Evolutionary conservation across 345 rosid species (phyloP).

Genomic region (Eucalyptus dawsonii): DNA sequence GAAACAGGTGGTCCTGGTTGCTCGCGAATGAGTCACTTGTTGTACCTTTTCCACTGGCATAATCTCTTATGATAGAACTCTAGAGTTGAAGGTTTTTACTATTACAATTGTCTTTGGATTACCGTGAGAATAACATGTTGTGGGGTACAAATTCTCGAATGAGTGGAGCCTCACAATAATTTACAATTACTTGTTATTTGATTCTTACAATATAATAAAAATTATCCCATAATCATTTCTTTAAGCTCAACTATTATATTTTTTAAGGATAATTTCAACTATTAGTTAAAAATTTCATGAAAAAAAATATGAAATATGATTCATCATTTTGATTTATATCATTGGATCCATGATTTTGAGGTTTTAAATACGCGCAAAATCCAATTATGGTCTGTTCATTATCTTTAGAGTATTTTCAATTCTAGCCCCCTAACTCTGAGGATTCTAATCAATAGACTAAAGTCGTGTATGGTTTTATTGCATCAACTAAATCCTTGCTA

Average conservation of each 20-base stretch:
- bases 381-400: not conserved
- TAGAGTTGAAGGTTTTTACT: too few relatives aligned
- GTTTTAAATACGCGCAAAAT: not conserved
- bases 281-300: not conserved
- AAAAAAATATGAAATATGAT: not conserved
- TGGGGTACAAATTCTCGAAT: fast-evolving
- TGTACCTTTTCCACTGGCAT: not conserved
- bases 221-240: too few relatives aligned
- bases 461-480: not conserved
- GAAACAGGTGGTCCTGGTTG: not conserved
- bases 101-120: fast-evolving
- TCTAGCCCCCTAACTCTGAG: not conserved
- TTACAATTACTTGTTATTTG: too few relatives aligned
- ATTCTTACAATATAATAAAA: too few relatives aligned
- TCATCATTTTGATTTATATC: not conserved
- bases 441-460: not conserved
- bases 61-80: too few relatives aligned
- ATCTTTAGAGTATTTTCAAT: not conserved
- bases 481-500: too few relatives aligned
- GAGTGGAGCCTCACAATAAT: too few relatives aligned
- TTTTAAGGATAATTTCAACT: not conserved
- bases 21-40: not conserved
- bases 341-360: not conserved
- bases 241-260: not conserved
- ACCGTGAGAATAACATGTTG: fast-evolving